These are phyloP conservation scores for Stenocarpella maydis DNA, from an alignment of 2,329 filamentous ascomycete species.

Conservation along the genomic window DNA sequence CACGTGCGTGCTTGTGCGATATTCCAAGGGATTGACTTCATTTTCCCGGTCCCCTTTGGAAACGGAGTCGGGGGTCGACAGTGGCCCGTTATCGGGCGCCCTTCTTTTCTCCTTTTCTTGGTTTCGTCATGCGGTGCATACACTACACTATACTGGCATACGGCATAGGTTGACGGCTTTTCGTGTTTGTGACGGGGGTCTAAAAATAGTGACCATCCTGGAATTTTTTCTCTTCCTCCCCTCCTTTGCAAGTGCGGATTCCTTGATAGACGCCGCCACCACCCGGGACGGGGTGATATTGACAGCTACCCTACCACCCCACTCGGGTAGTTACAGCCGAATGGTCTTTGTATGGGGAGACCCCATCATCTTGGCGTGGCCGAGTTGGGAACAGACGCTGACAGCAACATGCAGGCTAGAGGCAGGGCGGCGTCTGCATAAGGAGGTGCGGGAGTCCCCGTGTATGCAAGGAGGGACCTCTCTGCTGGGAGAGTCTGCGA, in stretches of 20 bases:
- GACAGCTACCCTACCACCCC: slow-evolving; percentile 20
- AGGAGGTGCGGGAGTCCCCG: slow-evolving; percentile 26
- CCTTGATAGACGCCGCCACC: slow-evolving; percentile 6
- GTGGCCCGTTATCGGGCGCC: slow-evolving; percentile 7
- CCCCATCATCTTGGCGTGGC: slow-evolving; percentile 4
- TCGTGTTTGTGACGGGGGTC: slow-evolving; percentile 25
- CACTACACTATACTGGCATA: background rate
- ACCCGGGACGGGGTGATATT: slow-evolving; percentile 3
- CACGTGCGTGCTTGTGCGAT: slow-evolving; percentile 1
- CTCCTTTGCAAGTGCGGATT: background rate
- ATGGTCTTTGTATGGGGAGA: slow-evolving; percentile 15
- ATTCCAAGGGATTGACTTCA: background rate
- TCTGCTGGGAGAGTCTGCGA: slow-evolving; percentile 2
- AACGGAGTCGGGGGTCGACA: background rate
- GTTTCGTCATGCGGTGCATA: background rate
- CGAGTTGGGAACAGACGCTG: slow-evolving; percentile 20
- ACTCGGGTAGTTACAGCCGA: slow-evolving; percentile 21
- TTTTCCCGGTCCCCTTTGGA: background rate
- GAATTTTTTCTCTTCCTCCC: background rate
- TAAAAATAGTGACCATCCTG: slow-evolving; percentile 11
- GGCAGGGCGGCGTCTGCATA: slow-evolving; percentile 8
- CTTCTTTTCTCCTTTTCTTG: background rate
- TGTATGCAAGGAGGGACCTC: slow-evolving; percentile 21
- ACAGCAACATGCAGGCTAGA: background rate
- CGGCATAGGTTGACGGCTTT: background rate